phyloP scores from a whole-genome alignment of 139 green algal genomes.

The Tetratostichococcus sp. region DNA sequence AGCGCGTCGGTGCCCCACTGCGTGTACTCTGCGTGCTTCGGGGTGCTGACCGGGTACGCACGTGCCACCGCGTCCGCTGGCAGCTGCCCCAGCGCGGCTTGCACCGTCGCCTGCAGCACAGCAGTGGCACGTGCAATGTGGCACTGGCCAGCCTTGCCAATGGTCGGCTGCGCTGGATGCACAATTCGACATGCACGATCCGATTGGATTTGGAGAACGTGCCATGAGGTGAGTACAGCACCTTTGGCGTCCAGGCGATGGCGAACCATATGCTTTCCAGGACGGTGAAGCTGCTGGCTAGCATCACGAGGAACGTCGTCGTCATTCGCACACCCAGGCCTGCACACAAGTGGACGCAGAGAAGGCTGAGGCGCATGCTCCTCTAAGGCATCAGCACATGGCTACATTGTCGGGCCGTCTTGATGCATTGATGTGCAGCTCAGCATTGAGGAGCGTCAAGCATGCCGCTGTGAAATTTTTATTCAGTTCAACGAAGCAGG shows the following conservation, averaged over 20 bases:
- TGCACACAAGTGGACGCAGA: conserved; percentile 5
- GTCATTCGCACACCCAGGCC: conserved; percentile 53
- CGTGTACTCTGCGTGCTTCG: conserved; percentile 1
- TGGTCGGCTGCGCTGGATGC: no score
- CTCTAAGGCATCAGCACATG: no score
- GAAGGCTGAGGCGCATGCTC: no score
- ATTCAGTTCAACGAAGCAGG: no score
- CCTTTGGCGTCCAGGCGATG: conserved; percentile 78
- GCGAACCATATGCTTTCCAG: conserved; percentile 72
- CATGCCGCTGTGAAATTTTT: no score
- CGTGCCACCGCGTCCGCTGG: conserved; percentile 27
- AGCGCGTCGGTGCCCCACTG: conserved; percentile 13
- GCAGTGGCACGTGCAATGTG: background rate
- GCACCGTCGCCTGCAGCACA: conserved; percentile 64
- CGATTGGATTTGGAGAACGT: no score
- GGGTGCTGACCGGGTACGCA: conserved; percentile 5
- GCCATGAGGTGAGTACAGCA: no score
- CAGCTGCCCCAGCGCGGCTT: conserved; percentile 58
- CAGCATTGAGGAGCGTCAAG: no score
- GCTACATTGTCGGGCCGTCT: no score
- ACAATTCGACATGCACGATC: no score
- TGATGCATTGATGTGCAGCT: no score
- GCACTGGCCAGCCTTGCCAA: no score
- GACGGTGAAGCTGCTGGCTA: conserved; percentile 36
- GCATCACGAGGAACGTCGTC: conserved; percentile 47